Percentiles rank a stretch among this genome's conserved stretches.
These are phyloP conservation scores for Antrodiella citrinella DNA, from an alignment of 768 basidiomycete species.

Conservation along the genomic window DNA sequence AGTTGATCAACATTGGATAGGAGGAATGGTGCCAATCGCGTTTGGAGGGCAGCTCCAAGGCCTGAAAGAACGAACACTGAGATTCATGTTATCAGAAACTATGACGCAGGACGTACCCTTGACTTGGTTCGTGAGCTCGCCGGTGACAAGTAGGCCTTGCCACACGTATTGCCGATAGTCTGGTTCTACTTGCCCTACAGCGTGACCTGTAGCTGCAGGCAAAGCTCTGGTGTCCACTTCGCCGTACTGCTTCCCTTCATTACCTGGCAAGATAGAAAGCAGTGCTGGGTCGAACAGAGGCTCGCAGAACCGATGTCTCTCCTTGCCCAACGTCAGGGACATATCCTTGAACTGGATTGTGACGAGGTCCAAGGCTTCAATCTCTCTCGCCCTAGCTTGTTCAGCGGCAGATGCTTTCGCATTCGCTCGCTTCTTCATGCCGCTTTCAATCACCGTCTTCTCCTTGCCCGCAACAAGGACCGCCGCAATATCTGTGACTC, in stretches of 20 bases:
- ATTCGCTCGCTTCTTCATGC: conserved; percentile 68
- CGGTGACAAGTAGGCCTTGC: conserved; percentile 76
- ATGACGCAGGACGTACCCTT: conserved; percentile 62
- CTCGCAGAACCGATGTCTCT: conserved; percentile 86
- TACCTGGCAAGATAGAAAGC: conserved; percentile 9
- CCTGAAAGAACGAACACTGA: conserved; percentile 11
- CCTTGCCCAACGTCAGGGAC: conserved; percentile 73
- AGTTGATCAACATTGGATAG: conserved; percentile 53
- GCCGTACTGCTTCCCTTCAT: conserved; percentile 4
- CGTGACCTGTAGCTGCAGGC: conserved; percentile 60
- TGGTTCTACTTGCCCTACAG: conserved; percentile 53
- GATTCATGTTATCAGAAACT: neutral
- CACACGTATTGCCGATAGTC: conserved; percentile 66
- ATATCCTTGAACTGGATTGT: conserved; percentile 65
- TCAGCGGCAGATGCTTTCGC: conserved; percentile 72
- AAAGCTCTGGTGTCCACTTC: conserved; percentile 28
- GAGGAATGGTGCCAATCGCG: conserved; percentile 57
- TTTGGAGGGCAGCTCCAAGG: conserved; percentile 51
- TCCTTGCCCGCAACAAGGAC: conserved; percentile 88
- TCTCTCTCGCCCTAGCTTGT: conserved; percentile 72
- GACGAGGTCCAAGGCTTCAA: conserved; percentile 78
- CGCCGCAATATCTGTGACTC: conserved; percentile 84
- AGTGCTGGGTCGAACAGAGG: conserved; percentile 74
- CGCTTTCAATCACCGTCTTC: conserved; percentile 79
- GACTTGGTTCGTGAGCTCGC: conserved; percentile 62